Percentiles rank a stretch among this genome's conserved stretches.
These are phyloP conservation scores for Pseudopithomyces maydicus DNA, from an alignment of 2,329 filamentous ascomycete species.

Conservation along the genomic window DNA sequence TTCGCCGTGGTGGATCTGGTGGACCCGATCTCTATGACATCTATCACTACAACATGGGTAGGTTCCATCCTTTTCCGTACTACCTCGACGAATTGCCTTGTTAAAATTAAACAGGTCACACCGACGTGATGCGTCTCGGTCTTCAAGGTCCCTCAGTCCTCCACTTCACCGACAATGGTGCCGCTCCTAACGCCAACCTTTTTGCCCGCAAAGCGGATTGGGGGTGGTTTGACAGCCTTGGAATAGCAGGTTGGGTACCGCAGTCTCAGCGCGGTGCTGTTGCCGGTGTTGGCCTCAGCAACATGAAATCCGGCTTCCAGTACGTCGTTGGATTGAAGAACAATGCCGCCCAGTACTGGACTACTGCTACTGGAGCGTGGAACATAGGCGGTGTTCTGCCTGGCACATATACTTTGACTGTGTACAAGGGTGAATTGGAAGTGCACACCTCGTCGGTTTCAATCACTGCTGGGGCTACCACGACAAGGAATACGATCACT, in stretches of 20 bases:
- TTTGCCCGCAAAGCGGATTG: conserved; percentile 29
- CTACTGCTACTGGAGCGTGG: conserved; percentile 48
- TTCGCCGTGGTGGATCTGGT: conserved; percentile 41
- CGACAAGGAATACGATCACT: conserved; percentile 56
- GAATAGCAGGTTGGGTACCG: conserved; percentile 28
- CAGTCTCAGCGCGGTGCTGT: conserved; percentile 22
- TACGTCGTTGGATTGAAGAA: conserved; percentile 48
- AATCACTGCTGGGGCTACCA: conserved; percentile 55
- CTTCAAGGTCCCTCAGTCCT: conserved; percentile 50
- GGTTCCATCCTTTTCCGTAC: background rate
- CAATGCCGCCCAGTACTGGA: conserved; percentile 47
- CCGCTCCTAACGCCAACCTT: conserved; percentile 41
- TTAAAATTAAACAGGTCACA: conserved; percentile 31
- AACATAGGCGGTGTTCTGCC: conserved; percentile 67
- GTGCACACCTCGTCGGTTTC: conserved; percentile 40
- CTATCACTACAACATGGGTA: conserved; percentile 52
- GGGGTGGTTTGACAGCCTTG: conserved; percentile 27
- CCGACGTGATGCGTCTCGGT: conserved; percentile 49
- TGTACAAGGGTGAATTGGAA: conserved; percentile 57
- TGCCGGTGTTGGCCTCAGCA: conserved; percentile 35
- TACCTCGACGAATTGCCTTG: background rate
- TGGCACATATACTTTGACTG: conserved; percentile 67
- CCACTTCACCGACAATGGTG: conserved; percentile 45
- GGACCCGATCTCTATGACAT: conserved; percentile 52
- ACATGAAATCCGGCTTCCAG: conserved; percentile 47